Conservation (phyloP, 208 protist species). For the Trypanosoma lewisi region DNA sequence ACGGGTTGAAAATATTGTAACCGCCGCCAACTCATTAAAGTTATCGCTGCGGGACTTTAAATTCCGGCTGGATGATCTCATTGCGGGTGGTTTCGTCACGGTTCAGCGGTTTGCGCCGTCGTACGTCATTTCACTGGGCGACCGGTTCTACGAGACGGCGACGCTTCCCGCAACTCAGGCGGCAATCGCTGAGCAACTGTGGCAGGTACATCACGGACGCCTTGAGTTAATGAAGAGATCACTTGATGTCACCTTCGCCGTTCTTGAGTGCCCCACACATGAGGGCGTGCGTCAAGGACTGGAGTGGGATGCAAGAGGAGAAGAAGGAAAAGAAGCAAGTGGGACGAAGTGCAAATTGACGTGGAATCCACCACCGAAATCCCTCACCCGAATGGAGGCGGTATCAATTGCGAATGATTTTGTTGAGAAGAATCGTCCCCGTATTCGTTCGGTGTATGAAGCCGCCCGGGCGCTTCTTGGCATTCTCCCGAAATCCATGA, state of each 20-base stretch:
- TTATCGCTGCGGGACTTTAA: conserved; percentile 61
- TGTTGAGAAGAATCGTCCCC: conserved; percentile 75
- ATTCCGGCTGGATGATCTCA: conserved; percentile 62
- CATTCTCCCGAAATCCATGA: conserved; percentile 68
- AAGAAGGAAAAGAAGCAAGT: not conserved
- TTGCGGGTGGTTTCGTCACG: conserved; percentile 30
- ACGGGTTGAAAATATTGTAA: conserved; percentile 48
- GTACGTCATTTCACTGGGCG: conserved; percentile 26
- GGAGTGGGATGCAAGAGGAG: conserved; percentile 13
- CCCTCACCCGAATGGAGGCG: conserved; percentile 49
- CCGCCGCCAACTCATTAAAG: conserved; percentile 50
- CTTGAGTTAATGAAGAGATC: conserved; percentile 34
- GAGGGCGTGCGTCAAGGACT: conserved; percentile 34
- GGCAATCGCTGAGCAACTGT: conserved; percentile 26
- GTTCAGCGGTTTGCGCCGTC: conserved; percentile 20
- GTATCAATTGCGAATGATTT: conserved; percentile 80
- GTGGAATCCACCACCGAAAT: conserved; percentile 52
- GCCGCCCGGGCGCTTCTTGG: conserved; percentile 65
- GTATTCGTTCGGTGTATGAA: conserved; percentile 63
- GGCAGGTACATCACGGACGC: conserved; percentile 33
- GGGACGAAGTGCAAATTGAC: not conserved
- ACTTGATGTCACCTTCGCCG: conserved; percentile 49
- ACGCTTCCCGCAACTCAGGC: conserved; percentile 25
- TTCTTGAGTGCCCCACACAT: conserved; percentile 58
- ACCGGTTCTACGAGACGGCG: conserved; percentile 32